Base-by-base conservation (phyloP, 805 yeast species). In the Saturnispora saitoi region DNA sequence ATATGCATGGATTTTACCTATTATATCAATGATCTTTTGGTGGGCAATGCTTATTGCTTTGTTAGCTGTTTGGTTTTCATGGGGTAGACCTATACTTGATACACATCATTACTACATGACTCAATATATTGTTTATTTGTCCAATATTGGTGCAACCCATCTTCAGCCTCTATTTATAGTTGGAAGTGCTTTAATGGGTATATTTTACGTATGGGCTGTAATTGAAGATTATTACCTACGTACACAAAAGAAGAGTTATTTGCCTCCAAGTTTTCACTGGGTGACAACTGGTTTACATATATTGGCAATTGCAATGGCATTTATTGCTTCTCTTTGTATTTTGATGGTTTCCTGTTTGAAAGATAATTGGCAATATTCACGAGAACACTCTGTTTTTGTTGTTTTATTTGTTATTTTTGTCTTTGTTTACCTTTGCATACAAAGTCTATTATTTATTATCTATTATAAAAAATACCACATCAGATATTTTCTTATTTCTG, bases 21-120 rank as follows among this genome's bases (percentile, higher is more conserved):
- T 88, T 39, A 58, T 80, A 2, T 76, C 87, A 2, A 67, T 78
- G 46, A 64, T 80, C 2, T 82, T 80, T 14, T 90, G 97, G 97
- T 85, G 89, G 80, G 95, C 86, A 3, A 86, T 88, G 96, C 75
- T 90, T 10, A 80, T 83, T 4, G 86, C 95, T 4, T 69, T 91
- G 76, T 60, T 90, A 54, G 63, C 74, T 2, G 76, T 81, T 55
- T 90, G 97, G 97, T 77, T 84, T 2, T 74, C 70, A 3, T 87
- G 86, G 59, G 96, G 96, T 2, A 76, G 76, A 42, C 95, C 95
- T 0, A 69, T 75, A 11, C 84, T 86, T 60, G 62, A 70, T 48
- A 80, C 80, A 54, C 75, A 79, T 72, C 66, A 67, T 32, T 58
- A 66, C 32, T 76, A 81, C 42, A 61, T 58, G 34, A 52, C 48